These are phyloP conservation scores for Entomophthora muscae DNA, from an alignment of 371 early-diverging fungal genomes.

Conservation along the genomic window DNA sequence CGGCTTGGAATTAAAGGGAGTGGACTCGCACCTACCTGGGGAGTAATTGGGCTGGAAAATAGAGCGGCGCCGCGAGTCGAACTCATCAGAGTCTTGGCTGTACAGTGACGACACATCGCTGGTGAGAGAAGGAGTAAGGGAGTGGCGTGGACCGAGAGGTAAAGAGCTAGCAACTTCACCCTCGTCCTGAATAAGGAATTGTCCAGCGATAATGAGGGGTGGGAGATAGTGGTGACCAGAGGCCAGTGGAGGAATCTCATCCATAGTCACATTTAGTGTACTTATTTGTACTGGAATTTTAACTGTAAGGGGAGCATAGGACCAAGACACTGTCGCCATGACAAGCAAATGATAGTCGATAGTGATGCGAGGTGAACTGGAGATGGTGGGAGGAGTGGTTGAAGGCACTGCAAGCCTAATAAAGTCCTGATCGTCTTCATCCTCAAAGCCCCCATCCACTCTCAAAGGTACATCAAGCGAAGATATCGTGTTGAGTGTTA, in stretches of 20 bases:
- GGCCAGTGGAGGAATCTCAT: not conserved
- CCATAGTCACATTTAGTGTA: slow-evolving; percentile 6
- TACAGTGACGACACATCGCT: slow-evolving; percentile 2
- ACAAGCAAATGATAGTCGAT: slow-evolving; percentile 2
- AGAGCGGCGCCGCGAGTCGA: not conserved
- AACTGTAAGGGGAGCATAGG: not conserved
- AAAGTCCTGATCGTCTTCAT: slow-evolving; percentile 6
- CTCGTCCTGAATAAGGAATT: not conserved
- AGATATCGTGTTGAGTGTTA: not conserved
- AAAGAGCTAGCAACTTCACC: not conserved
- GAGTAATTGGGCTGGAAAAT: not conserved
- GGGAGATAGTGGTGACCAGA: not conserved
- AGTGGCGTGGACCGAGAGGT: not conserved
- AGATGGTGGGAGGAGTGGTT: not conserved
- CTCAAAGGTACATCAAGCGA: not conserved
- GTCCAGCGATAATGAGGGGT: not conserved
- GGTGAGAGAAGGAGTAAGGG: slow-evolving; percentile 1
- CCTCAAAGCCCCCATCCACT: not conserved
- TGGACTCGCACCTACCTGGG: not conserved
- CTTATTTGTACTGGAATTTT: slow-evolving; percentile 6
- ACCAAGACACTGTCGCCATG: slow-evolving; percentile 3
- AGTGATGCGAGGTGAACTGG: not conserved
- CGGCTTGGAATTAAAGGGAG: not conserved
- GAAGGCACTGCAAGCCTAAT: slow-evolving; percentile 1
- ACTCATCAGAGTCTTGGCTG: slow-evolving; percentile 5